Conservation (phyloP, 495 filamentous ascomycete genomes). For the Monascus purpureus region DNA sequence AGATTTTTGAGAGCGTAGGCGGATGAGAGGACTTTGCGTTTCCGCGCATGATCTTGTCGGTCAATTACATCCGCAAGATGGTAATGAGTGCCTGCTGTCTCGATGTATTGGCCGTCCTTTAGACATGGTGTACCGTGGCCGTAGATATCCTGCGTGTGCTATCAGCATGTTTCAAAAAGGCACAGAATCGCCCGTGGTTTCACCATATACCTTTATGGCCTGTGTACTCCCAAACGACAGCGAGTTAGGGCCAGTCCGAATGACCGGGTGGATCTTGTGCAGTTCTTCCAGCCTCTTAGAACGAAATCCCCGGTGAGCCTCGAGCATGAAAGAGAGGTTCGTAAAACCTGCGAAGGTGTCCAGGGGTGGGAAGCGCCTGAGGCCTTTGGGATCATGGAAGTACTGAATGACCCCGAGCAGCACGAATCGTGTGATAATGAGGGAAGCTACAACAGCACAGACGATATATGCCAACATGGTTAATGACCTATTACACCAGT, state of each 20-base stretch:
- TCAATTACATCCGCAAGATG: slow-evolving; percentile 36
- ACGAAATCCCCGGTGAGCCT: slow-evolving; percentile 11
- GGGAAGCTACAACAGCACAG: too few species aligned
- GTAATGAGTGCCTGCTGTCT: slow-evolving; percentile 25
- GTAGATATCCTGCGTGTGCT: slow-evolving; percentile 45
- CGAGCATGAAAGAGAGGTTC: slow-evolving; percentile 2
- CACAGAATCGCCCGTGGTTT: too few species aligned
- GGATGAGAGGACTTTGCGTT: slow-evolving; percentile 35
- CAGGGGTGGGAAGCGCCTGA: slow-evolving; percentile 2
- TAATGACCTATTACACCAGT: too few species aligned
- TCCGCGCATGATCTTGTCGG: slow-evolving; percentile 30
- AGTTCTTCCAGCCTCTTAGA: slow-evolving; percentile 15
- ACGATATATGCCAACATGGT: too few species aligned
- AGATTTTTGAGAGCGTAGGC: slow-evolving; percentile 42
- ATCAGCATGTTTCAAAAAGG: too few species aligned
- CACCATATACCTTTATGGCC: too few species aligned
- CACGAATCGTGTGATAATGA: too few species aligned
- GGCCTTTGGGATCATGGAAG: slow-evolving; percentile 1
- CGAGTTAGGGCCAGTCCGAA: slow-evolving; percentile 39
- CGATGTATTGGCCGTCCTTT: slow-evolving; percentile 33
- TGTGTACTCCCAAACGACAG: slow-evolving; percentile 30
- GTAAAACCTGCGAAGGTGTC: not conserved
- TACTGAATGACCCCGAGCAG: too few species aligned
- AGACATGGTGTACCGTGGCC: slow-evolving; percentile 36
- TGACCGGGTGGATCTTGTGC: slow-evolving; percentile 31